These are phyloP conservation scores for Coffea humblotiana DNA, from an alignment of 305 asterid species.

Conservation along the genomic window DNA sequence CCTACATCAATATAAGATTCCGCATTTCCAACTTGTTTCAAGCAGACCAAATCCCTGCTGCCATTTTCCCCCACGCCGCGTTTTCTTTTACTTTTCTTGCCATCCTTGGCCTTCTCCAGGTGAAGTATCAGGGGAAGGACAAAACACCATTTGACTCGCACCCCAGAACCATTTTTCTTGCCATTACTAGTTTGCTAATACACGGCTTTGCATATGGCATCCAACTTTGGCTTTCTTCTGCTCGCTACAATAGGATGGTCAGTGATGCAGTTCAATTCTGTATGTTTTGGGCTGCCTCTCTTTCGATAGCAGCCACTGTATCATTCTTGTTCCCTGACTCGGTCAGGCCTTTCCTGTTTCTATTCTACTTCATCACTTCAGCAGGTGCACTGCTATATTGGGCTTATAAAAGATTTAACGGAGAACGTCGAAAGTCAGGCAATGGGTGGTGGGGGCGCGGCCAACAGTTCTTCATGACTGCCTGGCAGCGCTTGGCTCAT, in stretches of 20 bases:
- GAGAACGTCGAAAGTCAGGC: neutral
- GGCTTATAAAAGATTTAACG: neutral
- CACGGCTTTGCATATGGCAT: neutral
- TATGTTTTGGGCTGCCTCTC: neutral
- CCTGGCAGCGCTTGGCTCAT: neutral
- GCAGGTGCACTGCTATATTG: neutral
- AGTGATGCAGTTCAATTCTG: neutral
- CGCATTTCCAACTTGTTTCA: neutral
- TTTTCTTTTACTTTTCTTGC: neutral
- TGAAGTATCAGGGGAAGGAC: slow-evolving; percentile 14
- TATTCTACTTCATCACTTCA: neutral
- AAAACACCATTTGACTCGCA: slow-evolving; percentile 11
- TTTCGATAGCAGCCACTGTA: slow-evolving; percentile 4
- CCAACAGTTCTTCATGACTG: neutral
- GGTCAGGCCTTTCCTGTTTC: slow-evolving; percentile 1
- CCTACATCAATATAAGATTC: neutral
- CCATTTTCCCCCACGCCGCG: slow-evolving; percentile 3
- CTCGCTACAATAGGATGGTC: neutral
- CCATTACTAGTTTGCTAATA: neutral
- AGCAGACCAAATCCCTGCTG: neutral
- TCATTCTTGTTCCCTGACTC: slow-evolving; percentile 8
- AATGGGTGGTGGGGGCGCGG: neutral
- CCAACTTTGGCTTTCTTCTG: neutral
- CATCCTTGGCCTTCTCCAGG: slow-evolving; percentile 8
- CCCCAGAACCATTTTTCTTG: neutral